Conservation (phyloP, 345 rosid species). For the Rhizophora mangle region DNA sequence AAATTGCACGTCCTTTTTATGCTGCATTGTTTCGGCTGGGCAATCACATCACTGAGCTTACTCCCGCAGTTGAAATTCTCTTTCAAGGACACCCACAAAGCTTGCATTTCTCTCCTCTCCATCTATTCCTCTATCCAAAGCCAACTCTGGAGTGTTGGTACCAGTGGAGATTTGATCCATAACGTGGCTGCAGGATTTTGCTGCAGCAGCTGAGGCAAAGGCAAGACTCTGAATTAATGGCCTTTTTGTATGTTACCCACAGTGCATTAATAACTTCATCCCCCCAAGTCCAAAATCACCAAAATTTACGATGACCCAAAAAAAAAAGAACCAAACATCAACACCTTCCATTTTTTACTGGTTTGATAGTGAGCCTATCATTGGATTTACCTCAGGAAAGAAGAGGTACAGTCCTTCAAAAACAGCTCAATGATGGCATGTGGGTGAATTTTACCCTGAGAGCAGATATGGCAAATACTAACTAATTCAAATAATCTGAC, state of each 20-base stretch:
- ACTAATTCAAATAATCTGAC: too few relatives aligned
- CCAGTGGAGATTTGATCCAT: constrained; percentile 20
- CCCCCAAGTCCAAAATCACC: not conserved
- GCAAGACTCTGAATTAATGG: constrained; percentile 24
- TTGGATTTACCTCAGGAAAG: not conserved
- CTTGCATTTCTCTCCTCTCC: constrained; percentile 24
- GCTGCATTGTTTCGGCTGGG: constrained; percentile 9
- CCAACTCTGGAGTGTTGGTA: not conserved
- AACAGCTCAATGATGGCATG: too few relatives aligned
- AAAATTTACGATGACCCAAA: not conserved
- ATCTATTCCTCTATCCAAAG: not conserved
- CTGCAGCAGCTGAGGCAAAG: constrained; percentile 15
- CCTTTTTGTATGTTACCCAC: constrained; percentile 27
- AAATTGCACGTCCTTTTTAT: not conserved
- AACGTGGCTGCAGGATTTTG: constrained; percentile 24
- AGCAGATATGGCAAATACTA: too few relatives aligned
- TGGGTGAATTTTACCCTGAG: too few relatives aligned
- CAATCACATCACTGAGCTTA: constrained; percentile 19
- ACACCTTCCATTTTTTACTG: not conserved
- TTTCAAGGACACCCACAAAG: constrained; percentile 37
- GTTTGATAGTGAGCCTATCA: not conserved
- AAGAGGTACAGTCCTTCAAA: not conserved
- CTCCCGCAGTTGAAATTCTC: constrained; percentile 33
- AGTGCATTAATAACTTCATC: not conserved
- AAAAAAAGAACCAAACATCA: not conserved